A percentile compares a stretch with the other conserved stretches of the same genome.
phyloP scores from a whole-genome alignment of 2,329 filamentous ascomycete species.

The Alternaria gaisen region DNA sequence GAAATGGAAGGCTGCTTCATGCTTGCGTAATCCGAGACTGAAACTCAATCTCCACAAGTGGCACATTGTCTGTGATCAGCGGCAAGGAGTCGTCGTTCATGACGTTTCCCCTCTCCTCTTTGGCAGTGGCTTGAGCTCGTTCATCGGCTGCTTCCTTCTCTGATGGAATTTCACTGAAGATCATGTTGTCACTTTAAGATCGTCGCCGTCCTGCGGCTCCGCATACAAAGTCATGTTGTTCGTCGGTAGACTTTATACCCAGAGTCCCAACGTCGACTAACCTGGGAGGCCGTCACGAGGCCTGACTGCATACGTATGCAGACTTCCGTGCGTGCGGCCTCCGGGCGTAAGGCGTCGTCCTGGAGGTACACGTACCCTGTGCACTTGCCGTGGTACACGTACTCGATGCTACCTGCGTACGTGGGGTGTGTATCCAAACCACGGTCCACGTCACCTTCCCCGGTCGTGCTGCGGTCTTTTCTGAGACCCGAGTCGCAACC shows the following conservation, averaged over 20 bases:
- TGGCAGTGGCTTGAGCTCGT: not conserved
- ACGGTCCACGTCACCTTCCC: constrained; percentile 20
- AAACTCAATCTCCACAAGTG: not conserved
- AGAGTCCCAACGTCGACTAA: not conserved
- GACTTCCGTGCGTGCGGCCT: not conserved
- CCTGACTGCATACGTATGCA: not conserved
- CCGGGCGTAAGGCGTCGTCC: not conserved
- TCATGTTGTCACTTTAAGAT: not conserved
- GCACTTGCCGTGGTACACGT: constrained; percentile 3
- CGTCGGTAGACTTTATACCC: not conserved
- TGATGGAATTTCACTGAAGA: not conserved
- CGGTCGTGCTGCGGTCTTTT: constrained; percentile 16
- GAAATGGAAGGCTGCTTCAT: not conserved
- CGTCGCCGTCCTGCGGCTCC: not conserved
- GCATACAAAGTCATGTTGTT: not conserved
- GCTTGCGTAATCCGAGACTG: constrained; percentile 5
- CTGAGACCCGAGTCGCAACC: constrained; percentile 8
- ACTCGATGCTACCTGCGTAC: constrained; percentile 5
- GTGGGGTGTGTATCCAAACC: constrained; percentile 14
- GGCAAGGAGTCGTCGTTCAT: constrained; percentile 6
- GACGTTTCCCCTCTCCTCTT: not conserved
- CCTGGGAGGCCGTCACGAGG: not conserved
- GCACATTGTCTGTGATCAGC: constrained; percentile 10
- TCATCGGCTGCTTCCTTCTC: not conserved
- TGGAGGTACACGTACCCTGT: not conserved